Evolutionary conservation across 2,329 filamentous ascomycete species (phyloP).

Genomic region (Phaeoacremonium minimum): DNA sequence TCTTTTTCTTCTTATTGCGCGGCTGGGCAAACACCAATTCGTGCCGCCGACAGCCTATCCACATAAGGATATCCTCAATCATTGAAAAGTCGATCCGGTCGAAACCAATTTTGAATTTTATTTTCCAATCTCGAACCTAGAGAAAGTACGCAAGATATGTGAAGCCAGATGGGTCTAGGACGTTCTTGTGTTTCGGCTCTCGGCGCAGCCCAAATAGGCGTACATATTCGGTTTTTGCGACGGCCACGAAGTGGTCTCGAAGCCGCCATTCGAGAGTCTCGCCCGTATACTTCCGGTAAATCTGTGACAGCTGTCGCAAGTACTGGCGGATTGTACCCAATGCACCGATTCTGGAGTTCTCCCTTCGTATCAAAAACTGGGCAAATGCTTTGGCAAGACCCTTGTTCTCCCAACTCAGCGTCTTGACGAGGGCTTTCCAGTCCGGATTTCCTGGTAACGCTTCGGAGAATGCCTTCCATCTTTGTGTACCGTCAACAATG

Average conservation of each 20-base stretch:
- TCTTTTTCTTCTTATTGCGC: constrained; percentile 2
- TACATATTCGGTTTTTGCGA: constrained; percentile 4
- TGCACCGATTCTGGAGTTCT: constrained; percentile 3
- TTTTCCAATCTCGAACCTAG: constrained; percentile 8
- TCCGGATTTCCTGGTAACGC: constrained; percentile 1
- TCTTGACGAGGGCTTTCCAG: constrained; percentile 8
- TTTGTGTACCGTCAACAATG: not conserved
- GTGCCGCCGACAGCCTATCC: constrained; percentile 9
- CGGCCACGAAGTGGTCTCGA: constrained; percentile 6
- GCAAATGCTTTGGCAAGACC: constrained; percentile 10
- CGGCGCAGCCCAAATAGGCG: constrained; percentile 6
- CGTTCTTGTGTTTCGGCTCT: constrained; percentile 9
- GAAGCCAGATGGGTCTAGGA: constrained; percentile 9
- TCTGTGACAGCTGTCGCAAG: constrained; percentile 6
- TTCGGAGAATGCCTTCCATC: not conserved
- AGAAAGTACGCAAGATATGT: constrained; percentile 7
- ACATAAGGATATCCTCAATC: constrained; percentile 9
- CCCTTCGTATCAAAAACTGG: constrained; percentile 7
- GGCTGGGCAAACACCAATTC: constrained; percentile 9
- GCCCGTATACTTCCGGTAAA: constrained; percentile 10
- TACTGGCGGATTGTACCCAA: constrained; percentile 5
- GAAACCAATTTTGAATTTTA: constrained; percentile 8
- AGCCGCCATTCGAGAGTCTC: constrained; percentile 3
- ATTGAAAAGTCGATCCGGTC: constrained; percentile 10
- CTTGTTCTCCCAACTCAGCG: constrained; percentile 10